phyloP scores from a whole-genome alignment of 2,329 filamentous ascomycete genomes.

The Hymenoscyphus scutula region DNA sequence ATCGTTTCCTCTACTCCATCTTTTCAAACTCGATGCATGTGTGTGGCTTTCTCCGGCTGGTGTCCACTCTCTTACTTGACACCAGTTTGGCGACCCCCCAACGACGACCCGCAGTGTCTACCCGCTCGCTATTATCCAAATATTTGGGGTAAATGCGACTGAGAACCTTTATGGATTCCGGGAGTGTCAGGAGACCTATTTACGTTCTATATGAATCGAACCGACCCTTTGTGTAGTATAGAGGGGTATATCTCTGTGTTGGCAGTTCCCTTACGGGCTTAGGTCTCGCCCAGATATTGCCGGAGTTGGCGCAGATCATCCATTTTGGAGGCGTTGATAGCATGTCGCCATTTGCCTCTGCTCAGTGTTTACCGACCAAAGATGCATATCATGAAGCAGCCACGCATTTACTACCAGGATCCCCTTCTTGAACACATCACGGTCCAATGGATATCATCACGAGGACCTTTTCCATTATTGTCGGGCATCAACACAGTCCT shows the following conservation, averaged over 20 bases:
- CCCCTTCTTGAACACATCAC: constrained; percentile 4
- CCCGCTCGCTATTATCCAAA: constrained; percentile 3
- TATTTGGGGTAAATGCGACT: not conserved
- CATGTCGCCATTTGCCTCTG: constrained; percentile 13
- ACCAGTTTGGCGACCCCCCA: constrained; percentile 6
- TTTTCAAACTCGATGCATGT: constrained; percentile 8
- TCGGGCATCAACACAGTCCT: constrained; percentile 9
- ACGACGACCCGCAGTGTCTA: constrained; percentile 4
- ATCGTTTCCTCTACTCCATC: constrained; percentile 1
- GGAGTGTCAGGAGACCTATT: not conserved
- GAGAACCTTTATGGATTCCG: not conserved
- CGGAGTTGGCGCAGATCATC: constrained; percentile 12
- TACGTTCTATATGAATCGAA: not conserved
- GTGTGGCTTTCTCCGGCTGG: constrained; percentile 14
- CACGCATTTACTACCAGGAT: constrained; percentile 24
- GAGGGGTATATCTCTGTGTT: not conserved
- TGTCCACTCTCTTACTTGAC: constrained; percentile 9
- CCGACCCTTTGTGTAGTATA: not conserved
- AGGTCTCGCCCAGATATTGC: not conserved
- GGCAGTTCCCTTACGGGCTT: not conserved
- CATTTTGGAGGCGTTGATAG: constrained; percentile 5
- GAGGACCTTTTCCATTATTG: constrained; percentile 7
- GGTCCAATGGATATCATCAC: constrained; percentile 26
- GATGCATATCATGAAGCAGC: constrained; percentile 20
- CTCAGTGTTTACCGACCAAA: constrained; percentile 17